phyloP scores from a whole-genome alignment of 2,329 filamentous ascomycete species.

The Pseudogymnoascus sp. region DNA sequence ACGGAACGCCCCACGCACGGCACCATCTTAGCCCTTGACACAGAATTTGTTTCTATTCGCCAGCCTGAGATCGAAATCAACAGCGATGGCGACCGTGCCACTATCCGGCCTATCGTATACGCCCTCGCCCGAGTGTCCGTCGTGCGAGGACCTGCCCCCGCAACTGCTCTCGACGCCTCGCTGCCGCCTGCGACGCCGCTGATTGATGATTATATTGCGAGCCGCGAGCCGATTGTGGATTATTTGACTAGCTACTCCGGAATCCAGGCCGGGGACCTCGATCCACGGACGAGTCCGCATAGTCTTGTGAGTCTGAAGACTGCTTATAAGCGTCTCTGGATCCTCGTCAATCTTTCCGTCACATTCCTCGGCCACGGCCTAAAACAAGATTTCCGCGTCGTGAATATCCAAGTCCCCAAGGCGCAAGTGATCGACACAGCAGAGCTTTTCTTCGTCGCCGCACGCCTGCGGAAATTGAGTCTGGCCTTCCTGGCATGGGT shows the following conservation, averaged over 20 bases:
- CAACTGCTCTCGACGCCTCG: slow-evolving; percentile 41
- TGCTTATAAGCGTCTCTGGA: slow-evolving; percentile 97
- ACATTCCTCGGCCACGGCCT: slow-evolving; percentile 90
- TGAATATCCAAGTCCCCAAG: slow-evolving; percentile 93
- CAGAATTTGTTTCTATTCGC: slow-evolving; percentile 89
- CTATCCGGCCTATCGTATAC: slow-evolving; percentile 82
- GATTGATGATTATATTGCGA: slow-evolving; percentile 94
- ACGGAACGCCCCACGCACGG: slow-evolving; percentile 61
- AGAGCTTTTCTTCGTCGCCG: slow-evolving; percentile 78
- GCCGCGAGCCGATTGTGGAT: slow-evolving; percentile 85
- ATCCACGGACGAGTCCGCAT: slow-evolving; percentile 69
- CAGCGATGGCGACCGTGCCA: slow-evolving; percentile 85
- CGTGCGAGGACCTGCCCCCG: slow-evolving; percentile 53
- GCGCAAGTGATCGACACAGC: slow-evolving; percentile 90
- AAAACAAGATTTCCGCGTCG: slow-evolving; percentile 92
- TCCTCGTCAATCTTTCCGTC: slow-evolving; percentile 88
- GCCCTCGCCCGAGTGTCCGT: slow-evolving; percentile 91
- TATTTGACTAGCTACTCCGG: slow-evolving; percentile 93
- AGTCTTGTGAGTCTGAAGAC: slow-evolving; percentile 81
- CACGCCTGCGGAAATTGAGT: slow-evolving; percentile 76
- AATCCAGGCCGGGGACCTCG: slow-evolving; percentile 78
- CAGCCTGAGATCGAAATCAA: slow-evolving; percentile 95
- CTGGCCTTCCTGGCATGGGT: slow-evolving; percentile 88
- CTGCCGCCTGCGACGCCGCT: slow-evolving; percentile 76
- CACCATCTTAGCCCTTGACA: slow-evolving; percentile 82